Percentiles rank a stretch among this genome's conserved stretches.
Conservation (phyloP, 2,329 filamentous ascomycete genomes). For the Xylariaceae sp. region DNA sequence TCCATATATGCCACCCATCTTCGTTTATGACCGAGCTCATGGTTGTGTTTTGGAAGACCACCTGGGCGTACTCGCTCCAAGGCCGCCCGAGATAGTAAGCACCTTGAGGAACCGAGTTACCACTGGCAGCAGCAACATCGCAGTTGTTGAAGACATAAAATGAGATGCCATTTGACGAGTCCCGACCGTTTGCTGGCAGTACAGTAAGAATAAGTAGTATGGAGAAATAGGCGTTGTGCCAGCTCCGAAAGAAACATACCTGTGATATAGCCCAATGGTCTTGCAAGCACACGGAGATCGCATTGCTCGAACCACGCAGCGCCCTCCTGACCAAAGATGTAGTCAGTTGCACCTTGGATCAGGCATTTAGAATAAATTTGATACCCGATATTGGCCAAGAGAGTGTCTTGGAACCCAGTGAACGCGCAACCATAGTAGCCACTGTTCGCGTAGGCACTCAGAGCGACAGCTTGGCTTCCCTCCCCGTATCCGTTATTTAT, state of each 20-base stretch:
- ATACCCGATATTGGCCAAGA: too few relatives aligned
- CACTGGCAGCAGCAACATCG: constrained; percentile 39
- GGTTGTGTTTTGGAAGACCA: constrained; percentile 54
- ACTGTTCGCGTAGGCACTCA: too few relatives aligned
- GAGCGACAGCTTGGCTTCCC: too few relatives aligned
- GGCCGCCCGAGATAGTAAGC: constrained; percentile 55
- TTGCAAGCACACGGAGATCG: constrained; percentile 46
- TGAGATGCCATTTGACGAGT: constrained; percentile 37
- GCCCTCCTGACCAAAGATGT: constrained; percentile 52
- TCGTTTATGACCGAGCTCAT: constrained; percentile 62
- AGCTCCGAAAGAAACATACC: constrained; percentile 38
- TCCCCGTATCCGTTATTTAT: too few relatives aligned
- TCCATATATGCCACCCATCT: constrained; percentile 65
- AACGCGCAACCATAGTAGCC: too few relatives aligned
- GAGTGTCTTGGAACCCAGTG: too few relatives aligned
- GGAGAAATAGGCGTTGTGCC: too few relatives aligned
- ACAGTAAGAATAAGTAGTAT: background rate
- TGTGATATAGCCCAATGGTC: constrained; percentile 47
- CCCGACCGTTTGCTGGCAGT: constrained; percentile 50
- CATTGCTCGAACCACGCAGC: constrained; percentile 50
- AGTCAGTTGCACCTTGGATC: constrained; percentile 56
- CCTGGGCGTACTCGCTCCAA: constrained; percentile 52
- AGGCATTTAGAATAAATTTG: too few relatives aligned
- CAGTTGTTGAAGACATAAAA: constrained; percentile 15
- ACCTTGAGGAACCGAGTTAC: constrained; percentile 44